A percentile compares a stretch with the other conserved stretches of the same genome.
phyloP scores from a whole-genome alignment of 2,329 filamentous ascomycete genomes.

The Scopulariopsis brevicaulis region DNA sequence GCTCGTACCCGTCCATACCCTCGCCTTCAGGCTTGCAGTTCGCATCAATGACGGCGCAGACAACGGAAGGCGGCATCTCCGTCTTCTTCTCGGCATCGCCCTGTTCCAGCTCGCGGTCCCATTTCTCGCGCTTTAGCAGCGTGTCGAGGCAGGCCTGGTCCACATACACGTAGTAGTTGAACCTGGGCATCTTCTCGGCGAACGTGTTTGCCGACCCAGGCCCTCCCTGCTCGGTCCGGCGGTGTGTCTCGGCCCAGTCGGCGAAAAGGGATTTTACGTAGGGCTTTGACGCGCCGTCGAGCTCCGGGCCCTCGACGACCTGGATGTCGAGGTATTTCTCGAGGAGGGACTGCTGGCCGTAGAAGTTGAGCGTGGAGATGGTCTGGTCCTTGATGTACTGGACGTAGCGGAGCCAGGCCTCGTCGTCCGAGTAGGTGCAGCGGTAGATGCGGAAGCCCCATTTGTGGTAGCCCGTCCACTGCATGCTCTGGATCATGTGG shows the following conservation, averaged over 20 bases:
- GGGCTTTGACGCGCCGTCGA: slow-evolving; percentile 2
- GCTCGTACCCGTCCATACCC: neutral
- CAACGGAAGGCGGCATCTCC: neutral
- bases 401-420: slow-evolving; percentile 6
- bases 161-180: slow-evolving; percentile 1
- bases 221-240: neutral
- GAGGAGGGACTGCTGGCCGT: neutral
- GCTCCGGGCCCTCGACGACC: too few species aligned
- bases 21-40: neutral
- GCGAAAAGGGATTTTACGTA: neutral
- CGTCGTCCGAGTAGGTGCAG: slow-evolving; percentile 9
- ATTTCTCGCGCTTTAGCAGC: neutral
- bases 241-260: neutral
- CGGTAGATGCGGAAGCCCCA: slow-evolving; percentile 11
- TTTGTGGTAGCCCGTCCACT: slow-evolving; percentile 5
- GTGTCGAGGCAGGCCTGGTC: slow-evolving; percentile 3
- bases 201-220: neutral
- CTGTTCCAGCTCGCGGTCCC: neutral
- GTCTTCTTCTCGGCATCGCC: neutral
- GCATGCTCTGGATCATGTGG: neutral
- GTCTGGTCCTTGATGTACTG: neutral
- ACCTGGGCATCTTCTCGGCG: neutral
- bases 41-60: neutral
- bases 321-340: slow-evolving; percentile 4
- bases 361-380: neutral